These are phyloP conservation scores for Amphibolis antarctica DNA, from an alignment of 106 monocot genomes.

Conservation along the genomic window DNA sequence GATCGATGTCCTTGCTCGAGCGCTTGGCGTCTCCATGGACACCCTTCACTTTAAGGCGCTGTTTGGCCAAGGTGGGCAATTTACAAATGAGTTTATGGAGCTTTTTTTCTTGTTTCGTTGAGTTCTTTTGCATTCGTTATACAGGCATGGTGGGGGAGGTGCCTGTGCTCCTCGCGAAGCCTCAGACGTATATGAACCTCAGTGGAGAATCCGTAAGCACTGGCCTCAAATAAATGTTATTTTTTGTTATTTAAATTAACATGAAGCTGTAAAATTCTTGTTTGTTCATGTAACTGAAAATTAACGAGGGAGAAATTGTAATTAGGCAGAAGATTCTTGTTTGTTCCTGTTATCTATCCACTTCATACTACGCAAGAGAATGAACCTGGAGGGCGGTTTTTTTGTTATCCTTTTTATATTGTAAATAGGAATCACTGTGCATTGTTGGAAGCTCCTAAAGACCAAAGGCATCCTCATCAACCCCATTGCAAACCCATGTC, in stretches of 20 bases:
- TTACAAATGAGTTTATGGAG: neutral
- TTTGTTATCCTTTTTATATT: too few relatives aligned
- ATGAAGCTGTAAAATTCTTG: too few relatives aligned
- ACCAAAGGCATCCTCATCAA: too few relatives aligned
- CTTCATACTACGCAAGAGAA: too few relatives aligned
- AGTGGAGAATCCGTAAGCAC: constrained; percentile 86
- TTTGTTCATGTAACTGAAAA: too few relatives aligned
- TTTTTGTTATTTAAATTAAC: neutral
- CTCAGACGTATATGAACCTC: constrained; percentile 98
- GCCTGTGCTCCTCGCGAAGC: constrained; percentile 84
- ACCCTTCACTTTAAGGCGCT: constrained; percentile 68
- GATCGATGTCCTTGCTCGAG: constrained; percentile 69
- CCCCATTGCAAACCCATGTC: too few relatives aligned
- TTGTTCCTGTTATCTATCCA: too few relatives aligned
- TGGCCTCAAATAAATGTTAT: neutral
- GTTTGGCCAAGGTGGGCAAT: constrained; percentile 60
- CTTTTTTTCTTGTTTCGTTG: neutral
- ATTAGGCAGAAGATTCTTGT: too few relatives aligned
- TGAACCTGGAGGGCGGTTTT: too few relatives aligned
- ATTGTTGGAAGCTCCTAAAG: too few relatives aligned
- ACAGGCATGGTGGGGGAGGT: constrained; percentile 51
- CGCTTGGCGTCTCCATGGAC: constrained; percentile 49
- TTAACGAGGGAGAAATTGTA: too few relatives aligned
- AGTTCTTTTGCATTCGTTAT: neutral
- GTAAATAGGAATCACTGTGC: too few relatives aligned